Evolutionary conservation across 108 stramenopile species (phyloP).

Genomic region (Bacterosira constricta): DNA sequence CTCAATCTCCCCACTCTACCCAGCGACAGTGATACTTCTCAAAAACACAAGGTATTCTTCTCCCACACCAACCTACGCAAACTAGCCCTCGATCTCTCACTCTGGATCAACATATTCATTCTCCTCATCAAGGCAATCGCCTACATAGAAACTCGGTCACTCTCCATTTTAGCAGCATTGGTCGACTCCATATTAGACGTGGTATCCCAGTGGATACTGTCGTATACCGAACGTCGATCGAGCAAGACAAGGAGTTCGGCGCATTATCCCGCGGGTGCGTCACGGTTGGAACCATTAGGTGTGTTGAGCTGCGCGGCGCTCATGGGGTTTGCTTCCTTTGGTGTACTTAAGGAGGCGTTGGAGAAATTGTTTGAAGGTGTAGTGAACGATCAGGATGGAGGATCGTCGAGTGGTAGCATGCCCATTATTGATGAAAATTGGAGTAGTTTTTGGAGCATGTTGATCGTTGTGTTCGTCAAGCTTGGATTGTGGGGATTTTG

Average conservation of each 20-base stretch:
- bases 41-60: slow-evolving; percentile 5
- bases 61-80: slow-evolving; percentile 54
- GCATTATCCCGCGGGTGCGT: slow-evolving; percentile 91
- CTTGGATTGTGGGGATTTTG: slow-evolving; percentile 68
- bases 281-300: slow-evolving; percentile 91
- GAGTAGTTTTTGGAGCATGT: slow-evolving; percentile 67
- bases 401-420: slow-evolving; percentile 1
- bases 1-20: too few relatives aligned
- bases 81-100: slow-evolving; percentile 75
- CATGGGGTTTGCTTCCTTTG: slow-evolving; percentile 93
- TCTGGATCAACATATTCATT: slow-evolving; percentile 84
- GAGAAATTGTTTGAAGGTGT: slow-evolving; percentile 36
- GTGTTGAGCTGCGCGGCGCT: slow-evolving; percentile 92
- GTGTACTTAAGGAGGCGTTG: slow-evolving; percentile 82
- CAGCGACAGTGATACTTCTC: background rate
- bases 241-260: slow-evolving; percentile 71
- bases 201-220: slow-evolving; percentile 83
- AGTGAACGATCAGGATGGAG: slow-evolving; percentile 25
- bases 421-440: slow-evolving; percentile 51
- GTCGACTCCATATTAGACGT: slow-evolving; percentile 92
- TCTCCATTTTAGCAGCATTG: slow-evolving; percentile 90
- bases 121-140: slow-evolving; percentile 79
- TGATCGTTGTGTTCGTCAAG: slow-evolving; percentile 83
- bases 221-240: slow-evolving; percentile 83
- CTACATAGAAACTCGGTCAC: slow-evolving; percentile 71